Percentiles rank a stretch among this genome's conserved stretches.
phyloP scores from a whole-genome alignment of 768 basidiomycete species.

The Rhizopogon sp. region DNA sequence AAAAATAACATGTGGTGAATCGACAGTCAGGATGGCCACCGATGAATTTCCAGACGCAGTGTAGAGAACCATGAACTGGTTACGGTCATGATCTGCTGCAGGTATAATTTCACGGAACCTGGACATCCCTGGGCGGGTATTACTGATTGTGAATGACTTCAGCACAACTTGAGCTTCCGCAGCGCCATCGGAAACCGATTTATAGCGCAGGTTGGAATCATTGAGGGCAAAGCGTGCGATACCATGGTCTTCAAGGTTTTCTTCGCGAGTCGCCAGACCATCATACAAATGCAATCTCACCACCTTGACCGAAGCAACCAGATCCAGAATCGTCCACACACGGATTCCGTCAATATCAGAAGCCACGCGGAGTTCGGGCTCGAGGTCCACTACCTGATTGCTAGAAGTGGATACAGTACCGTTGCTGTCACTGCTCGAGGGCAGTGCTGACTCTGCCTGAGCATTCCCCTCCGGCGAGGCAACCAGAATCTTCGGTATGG shows the following conservation, averaged over 20 bases:
- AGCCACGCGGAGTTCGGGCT: conserved; percentile 52
- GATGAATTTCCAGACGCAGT: conserved; percentile 65
- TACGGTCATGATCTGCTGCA: conserved; percentile 78
- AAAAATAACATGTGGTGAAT: conserved; percentile 90
- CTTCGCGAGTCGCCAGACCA: conserved; percentile 47
- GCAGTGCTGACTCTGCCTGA: conserved; percentile 21
- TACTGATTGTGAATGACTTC: conserved; percentile 89
- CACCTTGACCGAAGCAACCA: conserved; percentile 63
- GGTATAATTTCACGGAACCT: conserved; percentile 95
- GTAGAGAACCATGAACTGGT: conserved; percentile 92
- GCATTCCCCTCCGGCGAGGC: conserved; percentile 38
- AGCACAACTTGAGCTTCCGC: conserved; percentile 82
- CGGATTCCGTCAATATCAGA: conserved; percentile 18
- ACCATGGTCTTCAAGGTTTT: conserved; percentile 66
- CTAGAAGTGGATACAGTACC: conserved; percentile 1
- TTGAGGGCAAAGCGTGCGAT: conserved; percentile 84
- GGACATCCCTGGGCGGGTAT: conserved; percentile 76
- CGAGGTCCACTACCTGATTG: conserved; percentile 18
- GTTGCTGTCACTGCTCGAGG: conserved; percentile 10
- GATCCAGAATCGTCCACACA: conserved; percentile 64
- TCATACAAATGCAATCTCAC: conserved; percentile 89
- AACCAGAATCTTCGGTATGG: conserved; percentile 64
- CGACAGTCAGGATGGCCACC: conserved; percentile 81
- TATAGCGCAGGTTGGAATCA: conserved; percentile 72
- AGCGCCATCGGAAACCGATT: conserved; percentile 78